Evolutionary conservation across 1,284 basidiomycete genomes (phyloP).

Genomic region (Irpex sp.): DNA sequence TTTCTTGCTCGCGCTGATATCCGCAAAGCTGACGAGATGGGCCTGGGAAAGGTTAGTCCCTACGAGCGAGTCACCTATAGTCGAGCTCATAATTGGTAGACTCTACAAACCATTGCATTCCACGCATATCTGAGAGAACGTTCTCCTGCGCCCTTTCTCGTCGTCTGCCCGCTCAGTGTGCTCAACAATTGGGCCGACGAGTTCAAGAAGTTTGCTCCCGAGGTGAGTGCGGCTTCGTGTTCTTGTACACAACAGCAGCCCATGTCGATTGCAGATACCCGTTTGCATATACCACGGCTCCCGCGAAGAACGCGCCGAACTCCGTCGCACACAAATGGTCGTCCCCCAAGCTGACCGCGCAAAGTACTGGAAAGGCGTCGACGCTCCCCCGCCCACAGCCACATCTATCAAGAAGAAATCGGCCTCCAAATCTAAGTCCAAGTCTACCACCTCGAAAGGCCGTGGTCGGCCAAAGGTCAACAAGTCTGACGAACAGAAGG

Average conservation of each 20-base stretch:
- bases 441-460: neutral
- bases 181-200: constrained; percentile 91
- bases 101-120: constrained; percentile 91
- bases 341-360: constrained; percentile 7
- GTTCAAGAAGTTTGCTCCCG: constrained; percentile 79
- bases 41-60: constrained; percentile 69
- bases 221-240: constrained; percentile 35
- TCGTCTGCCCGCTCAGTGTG: constrained; percentile 91
- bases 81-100: constrained; percentile 39
- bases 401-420: constrained; percentile 14
- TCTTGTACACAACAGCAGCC: too few relatives aligned
- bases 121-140: constrained; percentile 83
- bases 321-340: constrained; percentile 40
- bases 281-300: constrained; percentile 88
- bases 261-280: constrained; percentile 51
- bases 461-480: neutral
- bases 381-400: constrained; percentile 10
- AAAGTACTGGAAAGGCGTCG: constrained; percentile 11
- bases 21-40: constrained; percentile 83
- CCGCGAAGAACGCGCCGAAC: constrained; percentile 68
- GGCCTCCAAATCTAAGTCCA: neutral
- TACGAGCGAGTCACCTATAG: neutral
- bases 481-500: constrained; percentile 7
- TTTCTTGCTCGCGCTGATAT: constrained; percentile 2
- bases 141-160: constrained; percentile 75